Percentiles rank a stretch among this genome's conserved stretches.
These are phyloP conservation scores for Tetrahymena elliotti DNA, from an alignment of 73 alveolate genomes.

Conservation along the genomic window DNA sequence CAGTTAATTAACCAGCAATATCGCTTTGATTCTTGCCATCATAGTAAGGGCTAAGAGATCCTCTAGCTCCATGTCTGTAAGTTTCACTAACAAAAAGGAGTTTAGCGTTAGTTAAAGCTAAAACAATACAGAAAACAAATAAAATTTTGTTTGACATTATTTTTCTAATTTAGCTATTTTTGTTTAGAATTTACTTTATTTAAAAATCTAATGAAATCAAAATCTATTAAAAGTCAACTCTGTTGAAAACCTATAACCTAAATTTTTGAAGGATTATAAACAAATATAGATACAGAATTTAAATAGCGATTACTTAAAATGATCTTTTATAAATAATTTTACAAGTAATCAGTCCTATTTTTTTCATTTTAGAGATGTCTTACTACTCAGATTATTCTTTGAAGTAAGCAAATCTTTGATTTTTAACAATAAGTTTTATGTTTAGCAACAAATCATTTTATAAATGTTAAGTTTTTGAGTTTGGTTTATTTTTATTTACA, in stretches of 20 bases:
- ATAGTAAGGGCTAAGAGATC: slow-evolving; percentile 8
- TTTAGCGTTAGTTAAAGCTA: not conserved
- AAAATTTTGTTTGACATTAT: not conserved
- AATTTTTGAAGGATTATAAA: not conserved
- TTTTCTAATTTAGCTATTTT: not conserved
- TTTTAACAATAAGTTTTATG: too few relatives aligned
- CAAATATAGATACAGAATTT: too few relatives aligned
- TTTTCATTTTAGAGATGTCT: too few relatives aligned
- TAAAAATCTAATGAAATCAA: not conserved
- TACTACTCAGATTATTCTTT: too few relatives aligned
- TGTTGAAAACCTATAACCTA: not conserved
- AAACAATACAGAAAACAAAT: not conserved
- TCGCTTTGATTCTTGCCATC: slow-evolving; percentile 9
- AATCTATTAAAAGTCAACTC: not conserved
- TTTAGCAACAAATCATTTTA: too few relatives aligned
- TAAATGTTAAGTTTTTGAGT: too few relatives aligned
- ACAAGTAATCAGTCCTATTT: too few relatives aligned
- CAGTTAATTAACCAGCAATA: slow-evolving; percentile 57
- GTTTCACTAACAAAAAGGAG: not conserved
- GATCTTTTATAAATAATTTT: too few relatives aligned
- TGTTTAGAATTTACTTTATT: not conserved
- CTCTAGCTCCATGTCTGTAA: slow-evolving; percentile 36
- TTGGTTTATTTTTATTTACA: not conserved
- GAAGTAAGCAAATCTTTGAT: too few relatives aligned
- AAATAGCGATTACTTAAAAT: too few relatives aligned